Evolutionary conservation across 2,329 filamentous ascomycete species (phyloP).

Genomic region (Claviceps digitariae): DNA sequence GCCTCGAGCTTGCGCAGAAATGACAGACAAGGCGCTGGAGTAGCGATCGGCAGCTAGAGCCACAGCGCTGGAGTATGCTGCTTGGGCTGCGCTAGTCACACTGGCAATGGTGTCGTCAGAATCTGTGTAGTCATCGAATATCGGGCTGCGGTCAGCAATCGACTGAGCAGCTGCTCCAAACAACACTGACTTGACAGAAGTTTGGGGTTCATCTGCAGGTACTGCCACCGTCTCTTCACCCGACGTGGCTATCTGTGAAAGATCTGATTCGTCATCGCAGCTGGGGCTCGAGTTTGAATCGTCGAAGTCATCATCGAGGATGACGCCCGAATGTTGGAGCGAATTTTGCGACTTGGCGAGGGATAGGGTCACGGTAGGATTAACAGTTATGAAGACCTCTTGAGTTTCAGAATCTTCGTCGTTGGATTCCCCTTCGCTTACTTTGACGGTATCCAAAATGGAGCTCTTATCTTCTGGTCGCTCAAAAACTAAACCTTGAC

Average conservation of each 20-base stretch:
- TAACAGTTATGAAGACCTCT: background rate
- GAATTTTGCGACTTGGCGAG: background rate
- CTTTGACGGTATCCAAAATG: background rate
- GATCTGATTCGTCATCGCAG: background rate
- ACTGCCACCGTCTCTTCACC: constrained; percentile 1
- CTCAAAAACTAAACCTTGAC: background rate
- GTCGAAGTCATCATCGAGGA: background rate
- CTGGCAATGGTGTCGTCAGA: constrained; percentile 22
- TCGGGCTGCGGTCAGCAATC: constrained; percentile 31
- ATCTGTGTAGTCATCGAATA: constrained; percentile 31
- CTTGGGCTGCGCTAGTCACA: constrained; percentile 32
- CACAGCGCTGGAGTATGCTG: constrained; percentile 51
- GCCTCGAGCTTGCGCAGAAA: constrained; percentile 55
- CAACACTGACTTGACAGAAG: constrained; percentile 23
- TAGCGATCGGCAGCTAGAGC: constrained; percentile 55
- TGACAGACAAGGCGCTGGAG: constrained; percentile 50
- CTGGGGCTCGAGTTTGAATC: background rate
- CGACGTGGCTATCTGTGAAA: background rate
- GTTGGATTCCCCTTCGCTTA: background rate
- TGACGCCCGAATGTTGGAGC: background rate
- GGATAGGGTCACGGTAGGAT: background rate
- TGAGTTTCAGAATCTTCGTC: background rate
- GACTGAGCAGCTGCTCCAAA: constrained; percentile 38
- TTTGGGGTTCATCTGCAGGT: constrained; percentile 11
- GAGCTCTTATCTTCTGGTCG: background rate